Percentiles rank a stretch among this genome's conserved stretches.
These are phyloP conservation scores for Mytilinidion resinicola DNA, from an alignment of 495 filamentous ascomycete genomes.

Conservation along the genomic window DNA sequence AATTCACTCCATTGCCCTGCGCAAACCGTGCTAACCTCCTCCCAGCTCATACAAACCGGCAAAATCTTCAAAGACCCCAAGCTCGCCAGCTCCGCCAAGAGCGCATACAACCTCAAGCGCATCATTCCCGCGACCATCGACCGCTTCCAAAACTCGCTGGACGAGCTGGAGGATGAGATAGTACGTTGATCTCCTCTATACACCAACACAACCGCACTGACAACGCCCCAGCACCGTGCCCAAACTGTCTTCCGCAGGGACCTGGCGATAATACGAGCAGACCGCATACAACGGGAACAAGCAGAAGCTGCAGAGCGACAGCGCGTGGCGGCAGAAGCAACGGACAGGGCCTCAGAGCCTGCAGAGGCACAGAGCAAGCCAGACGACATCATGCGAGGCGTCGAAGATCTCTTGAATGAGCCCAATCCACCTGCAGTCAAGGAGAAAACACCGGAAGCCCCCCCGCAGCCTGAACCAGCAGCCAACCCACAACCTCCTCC, in stretches of 20 bases:
- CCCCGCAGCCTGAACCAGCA: neutral
- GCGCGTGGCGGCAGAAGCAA: constrained; percentile 22
- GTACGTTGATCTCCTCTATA: constrained; percentile 5
- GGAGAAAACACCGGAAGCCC: neutral
- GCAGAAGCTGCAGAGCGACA: constrained; percentile 23
- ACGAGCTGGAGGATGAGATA: constrained; percentile 30
- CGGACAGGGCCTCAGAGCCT: constrained; percentile 7
- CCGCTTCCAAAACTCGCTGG: constrained; percentile 29
- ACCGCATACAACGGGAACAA: constrained; percentile 23
- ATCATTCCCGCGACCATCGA: constrained; percentile 17
- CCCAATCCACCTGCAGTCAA: neutral
- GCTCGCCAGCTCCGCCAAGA: neutral
- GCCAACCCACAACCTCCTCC: neutral
- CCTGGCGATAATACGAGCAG: constrained; percentile 25
- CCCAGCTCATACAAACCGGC: constrained; percentile 21
- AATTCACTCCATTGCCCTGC: neutral
- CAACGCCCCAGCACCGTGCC: constrained; percentile 7
- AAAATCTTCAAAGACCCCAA: constrained; percentile 17
- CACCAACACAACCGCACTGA: neutral
- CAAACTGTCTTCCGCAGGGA: constrained; percentile 29
- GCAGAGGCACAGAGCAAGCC: neutral
- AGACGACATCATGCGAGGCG: neutral
- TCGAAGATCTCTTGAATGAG: neutral
- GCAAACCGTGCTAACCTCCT: constrained; percentile 5
- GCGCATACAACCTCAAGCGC: constrained; percentile 6